Conservation (phyloP, 768 basidiomycete species). For the Cubamyces sp. region DNA sequence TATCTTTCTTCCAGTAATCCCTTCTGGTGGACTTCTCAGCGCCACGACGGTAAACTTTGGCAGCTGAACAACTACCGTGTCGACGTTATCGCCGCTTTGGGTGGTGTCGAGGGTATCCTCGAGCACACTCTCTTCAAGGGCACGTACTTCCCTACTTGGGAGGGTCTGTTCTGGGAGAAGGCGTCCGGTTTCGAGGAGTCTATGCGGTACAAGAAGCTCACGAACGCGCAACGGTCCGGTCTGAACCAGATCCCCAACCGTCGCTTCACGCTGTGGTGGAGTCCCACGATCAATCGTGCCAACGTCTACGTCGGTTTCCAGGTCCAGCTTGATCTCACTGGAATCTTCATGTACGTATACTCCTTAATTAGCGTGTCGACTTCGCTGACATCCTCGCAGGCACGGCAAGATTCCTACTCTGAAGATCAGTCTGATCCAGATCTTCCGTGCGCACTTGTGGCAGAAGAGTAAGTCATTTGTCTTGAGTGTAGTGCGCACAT, state of each 20-base stretch:
- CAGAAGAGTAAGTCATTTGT: conserved; percentile 82
- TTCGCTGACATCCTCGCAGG: conserved; percentile 45
- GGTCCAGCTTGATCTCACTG: conserved; percentile 96
- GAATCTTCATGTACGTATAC: conserved; percentile 80
- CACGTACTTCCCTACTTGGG: conserved; percentile 98
- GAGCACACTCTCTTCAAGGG: conserved; percentile 98
- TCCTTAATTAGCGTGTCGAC: not conserved
- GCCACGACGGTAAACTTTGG: conserved; percentile 96
- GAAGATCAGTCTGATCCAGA: conserved; percentile 99
- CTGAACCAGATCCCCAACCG: conserved; percentile 97
- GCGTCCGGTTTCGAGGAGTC: conserved; percentile 96
- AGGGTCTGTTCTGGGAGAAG: conserved; percentile 98
- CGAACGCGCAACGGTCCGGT: conserved; percentile 98
- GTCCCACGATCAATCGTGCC: conserved; percentile 97
- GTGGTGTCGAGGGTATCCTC: conserved; percentile 94
- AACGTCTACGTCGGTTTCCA: conserved; percentile 99
- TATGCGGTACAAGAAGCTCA: conserved; percentile 95
- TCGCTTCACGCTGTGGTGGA: conserved; percentile 99
- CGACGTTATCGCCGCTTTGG: conserved; percentile 97
- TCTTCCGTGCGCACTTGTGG: conserved; percentile 99
- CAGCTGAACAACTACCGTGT: conserved; percentile 98
- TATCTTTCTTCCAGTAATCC: conserved; percentile 66
- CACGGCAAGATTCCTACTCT: conserved; percentile 98
- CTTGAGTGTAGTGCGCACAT: conserved; percentile 29
- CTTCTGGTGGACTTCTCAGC: conserved; percentile 99